Percentiles rank a stretch among this genome's conserved stretches.
Evolutionary conservation across 495 filamentous ascomycete species (phyloP).

Genomic region (Penicillium parvum): DNA sequence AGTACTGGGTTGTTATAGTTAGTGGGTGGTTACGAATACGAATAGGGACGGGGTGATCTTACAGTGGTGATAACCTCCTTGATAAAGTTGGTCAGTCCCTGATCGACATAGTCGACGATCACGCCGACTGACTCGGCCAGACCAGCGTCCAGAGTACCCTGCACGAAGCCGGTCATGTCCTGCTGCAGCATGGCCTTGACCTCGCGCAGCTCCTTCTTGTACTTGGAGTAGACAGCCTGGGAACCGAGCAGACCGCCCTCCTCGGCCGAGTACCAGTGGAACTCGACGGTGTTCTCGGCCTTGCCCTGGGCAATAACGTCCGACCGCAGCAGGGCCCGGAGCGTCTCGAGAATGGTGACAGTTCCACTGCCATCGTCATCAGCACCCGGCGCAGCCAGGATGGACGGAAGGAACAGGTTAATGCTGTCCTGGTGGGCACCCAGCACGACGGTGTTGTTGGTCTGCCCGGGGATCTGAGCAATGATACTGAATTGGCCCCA

Average conservation of each 20-base stretch:
- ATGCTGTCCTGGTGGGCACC: slow-evolving; percentile 81
- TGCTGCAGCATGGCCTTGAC: slow-evolving; percentile 98
- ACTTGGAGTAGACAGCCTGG: slow-evolving; percentile 82
- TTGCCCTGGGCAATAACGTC: slow-evolving; percentile 49
- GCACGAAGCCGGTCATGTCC: slow-evolving; percentile 94
- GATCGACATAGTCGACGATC: slow-evolving; percentile 88
- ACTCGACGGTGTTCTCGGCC: slow-evolving; percentile 78
- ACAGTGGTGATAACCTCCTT: slow-evolving; percentile 79
- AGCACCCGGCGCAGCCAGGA: slow-evolving; percentile 72
- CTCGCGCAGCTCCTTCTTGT: slow-evolving; percentile 68
- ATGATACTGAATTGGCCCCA: slow-evolving; percentile 94
- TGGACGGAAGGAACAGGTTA: slow-evolving; percentile 81
- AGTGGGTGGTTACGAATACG: slow-evolving; percentile 3
- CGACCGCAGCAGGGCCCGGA: slow-evolving; percentile 58
- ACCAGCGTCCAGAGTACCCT: slow-evolving; percentile 78
- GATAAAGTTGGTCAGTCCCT: slow-evolving; percentile 81
- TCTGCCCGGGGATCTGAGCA: slow-evolving; percentile 84
- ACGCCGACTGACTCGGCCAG: slow-evolving; percentile 84
- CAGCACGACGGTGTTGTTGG: slow-evolving; percentile 75
- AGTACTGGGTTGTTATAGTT: slow-evolving; percentile 63
- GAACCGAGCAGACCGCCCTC: slow-evolving; percentile 84
- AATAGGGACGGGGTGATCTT: slow-evolving; percentile 14
- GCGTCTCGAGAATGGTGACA: slow-evolving; percentile 71
- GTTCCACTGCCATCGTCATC: slow-evolving; percentile 76
- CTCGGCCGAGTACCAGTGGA: slow-evolving; percentile 93